Percentiles rank a stretch among this genome's conserved stretches.
These are phyloP conservation scores for Yarrowia sp. DNA, from an alignment of 805 yeast genomes.

Conservation along the genomic window DNA sequence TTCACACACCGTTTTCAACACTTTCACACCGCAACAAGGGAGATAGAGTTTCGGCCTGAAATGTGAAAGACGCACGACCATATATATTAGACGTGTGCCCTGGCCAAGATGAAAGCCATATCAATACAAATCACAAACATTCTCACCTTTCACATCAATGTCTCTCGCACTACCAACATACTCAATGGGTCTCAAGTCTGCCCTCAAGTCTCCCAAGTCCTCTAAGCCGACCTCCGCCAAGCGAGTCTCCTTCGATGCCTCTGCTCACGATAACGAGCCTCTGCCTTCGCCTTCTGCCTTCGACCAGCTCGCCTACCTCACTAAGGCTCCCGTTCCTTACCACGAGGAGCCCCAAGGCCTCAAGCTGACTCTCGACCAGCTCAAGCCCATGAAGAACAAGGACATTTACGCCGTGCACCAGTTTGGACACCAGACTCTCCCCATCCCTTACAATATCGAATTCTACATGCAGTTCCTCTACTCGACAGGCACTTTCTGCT, in stretches of 20 bases:
- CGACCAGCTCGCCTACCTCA: slow-evolving; percentile 2
- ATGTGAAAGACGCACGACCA: slow-evolving; percentile 20
- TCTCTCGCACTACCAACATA: slow-evolving; percentile 9
- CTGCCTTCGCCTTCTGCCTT: slow-evolving; percentile 12
- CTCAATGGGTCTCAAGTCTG: slow-evolving; percentile 21
- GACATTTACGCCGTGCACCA: slow-evolving; percentile 16
- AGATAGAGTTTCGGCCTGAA: slow-evolving; percentile 18
- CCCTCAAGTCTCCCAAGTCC: slow-evolving; percentile 19
- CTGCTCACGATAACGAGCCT: slow-evolving; percentile 24
- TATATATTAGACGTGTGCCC: background rate
- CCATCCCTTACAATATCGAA: slow-evolving; percentile 22
- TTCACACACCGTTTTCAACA: slow-evolving; percentile 4
- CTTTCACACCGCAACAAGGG: slow-evolving; percentile 15
- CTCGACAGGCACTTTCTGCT: slow-evolving; percentile 16
- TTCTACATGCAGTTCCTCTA: slow-evolving; percentile 26
- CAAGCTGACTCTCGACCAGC: slow-evolving; percentile 5
- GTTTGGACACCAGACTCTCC: slow-evolving; percentile 21
- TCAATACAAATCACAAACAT: background rate
- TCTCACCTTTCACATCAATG: background rate
- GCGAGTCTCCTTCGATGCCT: slow-evolving; percentile 23
- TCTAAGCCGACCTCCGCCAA: background rate
- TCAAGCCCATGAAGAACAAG: slow-evolving; percentile 24
- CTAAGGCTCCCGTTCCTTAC: slow-evolving; percentile 11
- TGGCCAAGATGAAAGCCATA: background rate
- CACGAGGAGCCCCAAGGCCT: slow-evolving; percentile 9